Evolutionary conservation across 2,329 filamentous ascomycete species (phyloP), one percentile per base, ranked within the genome.

Genomic region (Apiospora malaysiana): DNA sequence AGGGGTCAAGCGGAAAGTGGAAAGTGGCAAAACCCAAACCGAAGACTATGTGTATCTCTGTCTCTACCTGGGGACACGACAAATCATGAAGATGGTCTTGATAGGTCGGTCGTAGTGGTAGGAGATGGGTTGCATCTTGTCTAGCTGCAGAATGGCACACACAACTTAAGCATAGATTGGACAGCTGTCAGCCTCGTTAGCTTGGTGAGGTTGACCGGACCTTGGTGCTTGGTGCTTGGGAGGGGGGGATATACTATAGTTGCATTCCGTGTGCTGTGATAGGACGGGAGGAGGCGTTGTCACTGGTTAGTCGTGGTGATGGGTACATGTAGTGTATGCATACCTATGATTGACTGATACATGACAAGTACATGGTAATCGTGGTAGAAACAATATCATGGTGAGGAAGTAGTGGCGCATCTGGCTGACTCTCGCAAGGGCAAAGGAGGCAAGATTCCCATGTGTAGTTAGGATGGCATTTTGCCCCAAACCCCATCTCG

Each of bases 401-500:
- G n/a, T n/a, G n/a, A n/a, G n/a, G n/a, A n/a, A n/a, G n/a, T n/a
- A n/a, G n/a, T n/a, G n/a, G n/a, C n/a, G n/a, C n/a, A n/a, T n/a
- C n/a, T n/a, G n/a, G n/a, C n/a, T 14, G 56, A 63, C 56, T n/a
- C 18, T 63, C 16, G 56, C 56, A 40, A 40, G 56, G 56, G 25
- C 32, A 63, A 40, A n/a, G 32, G 56, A 63, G 9, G 32, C 18
- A n/a, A 63, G 56, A 63, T 63, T 63, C 56, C 56, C 56, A 63
- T 63, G 56, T 63, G 56, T 18, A 40, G 56, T 23, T n/a, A n/a
- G 32, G 56, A 63, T 63, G 56, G 56, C 56, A 63, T 63, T 63
- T 63, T 63, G 56, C 27, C 32, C 56, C 56, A 63, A 63, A 63
- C 56, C 56, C 56, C 56, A 63, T 63, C 56, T 63, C 27, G 56